These are phyloP conservation scores for Debaryomyces subglobosus DNA, from an alignment of 1,139 yeast species.

Conservation along the genomic window DNA sequence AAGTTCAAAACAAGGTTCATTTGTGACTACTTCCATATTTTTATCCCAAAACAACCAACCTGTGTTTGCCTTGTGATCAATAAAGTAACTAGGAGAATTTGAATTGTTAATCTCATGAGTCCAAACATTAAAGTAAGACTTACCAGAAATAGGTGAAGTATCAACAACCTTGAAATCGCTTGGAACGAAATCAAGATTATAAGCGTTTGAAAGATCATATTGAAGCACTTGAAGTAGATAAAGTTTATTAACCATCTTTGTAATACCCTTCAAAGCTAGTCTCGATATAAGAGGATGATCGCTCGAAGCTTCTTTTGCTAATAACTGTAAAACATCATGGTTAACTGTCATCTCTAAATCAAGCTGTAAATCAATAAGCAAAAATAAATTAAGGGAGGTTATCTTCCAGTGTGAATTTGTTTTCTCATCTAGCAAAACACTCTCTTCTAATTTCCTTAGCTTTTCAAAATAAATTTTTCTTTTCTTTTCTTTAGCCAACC, in stretches of 20 bases:
- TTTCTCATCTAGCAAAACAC: constrained; percentile 41
- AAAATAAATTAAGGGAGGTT: constrained; percentile 54
- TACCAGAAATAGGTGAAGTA: constrained; percentile 34
- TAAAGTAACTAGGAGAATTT: constrained; percentile 51
- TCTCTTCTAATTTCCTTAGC: constrained; percentile 45
- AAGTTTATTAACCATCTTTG: constrained; percentile 57
- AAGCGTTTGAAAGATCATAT: constrained; percentile 52
- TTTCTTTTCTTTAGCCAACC: constrained; percentile 61
- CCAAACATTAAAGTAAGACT: constrained; percentile 49
- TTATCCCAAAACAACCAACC: constrained; percentile 88
- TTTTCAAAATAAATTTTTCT: constrained; percentile 45
- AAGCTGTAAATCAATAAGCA: constrained; percentile 58
- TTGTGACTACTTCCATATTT: constrained; percentile 49
- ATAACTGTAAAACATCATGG: constrained; percentile 44
- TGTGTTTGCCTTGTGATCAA: constrained; percentile 57
- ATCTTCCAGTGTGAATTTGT: constrained; percentile 70
- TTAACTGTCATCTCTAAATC: constrained; percentile 55
- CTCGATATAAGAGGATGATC: constrained; percentile 76
- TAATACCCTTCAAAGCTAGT: constrained; percentile 63
- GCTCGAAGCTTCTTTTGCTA: constrained; percentile 58
- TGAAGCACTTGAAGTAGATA: constrained; percentile 55
- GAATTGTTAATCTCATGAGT: constrained; percentile 55
- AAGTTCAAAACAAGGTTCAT: constrained; percentile 26
- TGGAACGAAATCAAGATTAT: constrained; percentile 44
- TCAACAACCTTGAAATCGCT: constrained; percentile 44